Conservation (phyloP, 2,329 filamentous ascomycete species). For the Aureobasidium pullulans region DNA sequence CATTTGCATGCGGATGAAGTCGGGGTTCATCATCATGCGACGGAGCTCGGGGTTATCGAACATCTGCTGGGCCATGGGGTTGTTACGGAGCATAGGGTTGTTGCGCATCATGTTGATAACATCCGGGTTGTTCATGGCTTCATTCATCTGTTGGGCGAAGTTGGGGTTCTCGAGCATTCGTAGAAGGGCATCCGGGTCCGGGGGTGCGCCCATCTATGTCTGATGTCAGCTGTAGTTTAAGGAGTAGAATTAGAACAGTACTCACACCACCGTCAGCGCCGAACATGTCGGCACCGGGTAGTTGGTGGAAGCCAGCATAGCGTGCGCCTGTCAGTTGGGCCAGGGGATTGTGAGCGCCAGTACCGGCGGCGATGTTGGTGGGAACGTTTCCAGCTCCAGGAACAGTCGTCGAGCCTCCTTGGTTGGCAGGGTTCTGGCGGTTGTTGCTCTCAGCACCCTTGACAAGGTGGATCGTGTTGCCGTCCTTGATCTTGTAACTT, state of each 20-base stretch:
- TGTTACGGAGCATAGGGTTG: slow-evolving; percentile 69
- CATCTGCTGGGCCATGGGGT: slow-evolving; percentile 81
- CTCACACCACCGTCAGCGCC: slow-evolving; percentile 89
- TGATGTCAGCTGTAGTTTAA: neutral
- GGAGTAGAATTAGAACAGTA: neutral
- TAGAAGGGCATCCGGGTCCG: slow-evolving; percentile 70
- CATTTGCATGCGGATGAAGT: slow-evolving; percentile 72
- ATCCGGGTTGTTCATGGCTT: slow-evolving; percentile 89
- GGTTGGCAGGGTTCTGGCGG: slow-evolving; percentile 48
- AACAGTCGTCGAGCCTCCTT: slow-evolving; percentile 35
- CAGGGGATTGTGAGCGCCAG: slow-evolving; percentile 76
- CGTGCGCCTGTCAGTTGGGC: slow-evolving; percentile 86
- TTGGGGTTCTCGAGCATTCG: slow-evolving; percentile 84
- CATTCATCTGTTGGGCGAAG: slow-evolving; percentile 80
- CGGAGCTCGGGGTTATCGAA: slow-evolving; percentile 83
- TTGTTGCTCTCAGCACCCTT: slow-evolving; percentile 90
- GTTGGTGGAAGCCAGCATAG: slow-evolving; percentile 83
- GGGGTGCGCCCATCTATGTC: slow-evolving; percentile 78
- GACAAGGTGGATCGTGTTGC: slow-evolving; percentile 92
- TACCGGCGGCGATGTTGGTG: slow-evolving; percentile 70
- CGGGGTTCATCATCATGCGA: slow-evolving; percentile 86
- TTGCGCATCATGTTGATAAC: slow-evolving; percentile 74
- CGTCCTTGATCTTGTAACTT: slow-evolving; percentile 89
- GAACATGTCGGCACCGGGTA: slow-evolving; percentile 83
- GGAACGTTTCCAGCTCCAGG: slow-evolving; percentile 51